These are phyloP conservation scores for Mitragyna speciosa DNA, from an alignment of 257 asterid species.

Conservation along the genomic window DNA sequence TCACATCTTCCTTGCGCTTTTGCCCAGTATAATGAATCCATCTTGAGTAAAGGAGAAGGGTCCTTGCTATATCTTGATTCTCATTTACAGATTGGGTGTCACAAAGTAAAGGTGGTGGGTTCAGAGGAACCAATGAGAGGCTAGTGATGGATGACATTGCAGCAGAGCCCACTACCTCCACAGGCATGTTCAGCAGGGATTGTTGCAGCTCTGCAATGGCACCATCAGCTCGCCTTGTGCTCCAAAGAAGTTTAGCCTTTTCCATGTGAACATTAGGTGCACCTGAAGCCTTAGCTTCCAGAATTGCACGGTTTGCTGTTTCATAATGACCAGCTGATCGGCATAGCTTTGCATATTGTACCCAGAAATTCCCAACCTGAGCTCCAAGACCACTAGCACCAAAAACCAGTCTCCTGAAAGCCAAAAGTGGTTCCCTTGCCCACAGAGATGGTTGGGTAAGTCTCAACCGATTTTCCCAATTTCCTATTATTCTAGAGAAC, in stretches of 20 bases:
- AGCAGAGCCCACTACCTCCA: slow-evolving; percentile 70
- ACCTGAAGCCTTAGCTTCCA: slow-evolving; percentile 83
- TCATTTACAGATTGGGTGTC: slow-evolving; percentile 56
- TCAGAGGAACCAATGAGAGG: slow-evolving; percentile 76
- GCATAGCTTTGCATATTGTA: slow-evolving; percentile 93
- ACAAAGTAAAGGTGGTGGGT: slow-evolving; percentile 62
- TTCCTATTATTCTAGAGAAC: slow-evolving; percentile 57
- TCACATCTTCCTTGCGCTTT: slow-evolving; percentile 93
- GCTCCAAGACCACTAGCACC: slow-evolving; percentile 71
- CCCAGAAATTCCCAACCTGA: slow-evolving; percentile 90
- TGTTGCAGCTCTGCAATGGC: slow-evolving; percentile 99
- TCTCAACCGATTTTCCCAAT: slow-evolving; percentile 91
- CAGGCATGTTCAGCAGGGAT: slow-evolving; percentile 83
- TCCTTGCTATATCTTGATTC: slow-evolving; percentile 72
- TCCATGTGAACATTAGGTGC: slow-evolving; percentile 90
- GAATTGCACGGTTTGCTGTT: slow-evolving; percentile 89
- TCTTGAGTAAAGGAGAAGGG: slow-evolving; percentile 88
- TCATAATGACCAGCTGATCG: slow-evolving; percentile 98
- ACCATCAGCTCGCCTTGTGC: slow-evolving; percentile 88
- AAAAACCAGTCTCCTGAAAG: slow-evolving; percentile 88
- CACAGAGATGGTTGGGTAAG: slow-evolving; percentile 94
- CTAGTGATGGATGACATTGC: slow-evolving; percentile 86
- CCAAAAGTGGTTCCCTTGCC: slow-evolving; percentile 98
- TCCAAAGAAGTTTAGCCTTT: slow-evolving; percentile 98
- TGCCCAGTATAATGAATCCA: slow-evolving; percentile 98